A percentile compares a stretch with the other conserved stretches of the same genome.
Conservation (phyloP, 495 filamentous ascomycete genomes). For the Xylaria scruposa region DNA sequence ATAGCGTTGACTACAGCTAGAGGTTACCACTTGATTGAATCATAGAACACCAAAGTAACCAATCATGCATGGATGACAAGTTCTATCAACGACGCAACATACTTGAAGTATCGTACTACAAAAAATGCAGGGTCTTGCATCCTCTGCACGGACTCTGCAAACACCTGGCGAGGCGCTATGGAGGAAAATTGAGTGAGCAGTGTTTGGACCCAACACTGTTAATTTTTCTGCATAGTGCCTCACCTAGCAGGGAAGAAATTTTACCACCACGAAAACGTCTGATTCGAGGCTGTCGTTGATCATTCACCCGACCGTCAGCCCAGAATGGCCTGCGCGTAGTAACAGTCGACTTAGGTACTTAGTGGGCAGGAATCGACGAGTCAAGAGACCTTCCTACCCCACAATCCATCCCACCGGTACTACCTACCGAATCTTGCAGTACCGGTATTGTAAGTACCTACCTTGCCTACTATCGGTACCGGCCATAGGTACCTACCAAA, state of each 20-base stretch:
- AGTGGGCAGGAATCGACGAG: background rate
- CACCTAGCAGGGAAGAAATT: background rate
- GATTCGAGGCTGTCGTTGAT: background rate
- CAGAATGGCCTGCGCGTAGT: background rate
- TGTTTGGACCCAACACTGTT: no score
- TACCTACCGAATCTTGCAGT: background rate
- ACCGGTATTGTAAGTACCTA: background rate
- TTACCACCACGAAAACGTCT: background rate
- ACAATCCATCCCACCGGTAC: slow-evolving; percentile 6
- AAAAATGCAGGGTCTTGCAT: slow-evolving; percentile 8
- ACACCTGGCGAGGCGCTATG: no score
- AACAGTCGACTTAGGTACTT: background rate
- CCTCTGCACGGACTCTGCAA: background rate
- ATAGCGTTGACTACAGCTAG: background rate
- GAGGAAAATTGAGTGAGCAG: no score
- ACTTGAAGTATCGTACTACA: background rate
- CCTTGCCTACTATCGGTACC: no score
- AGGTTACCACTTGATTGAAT: background rate
- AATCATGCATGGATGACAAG: background rate
- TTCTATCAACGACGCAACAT: background rate
- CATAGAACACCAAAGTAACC: background rate
- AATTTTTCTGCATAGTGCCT: no score
- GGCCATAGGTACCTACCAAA: background rate
- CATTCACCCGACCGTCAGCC: slow-evolving; percentile 16
- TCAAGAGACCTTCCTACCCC: background rate